Conservation (phyloP, 352 stramenopile species). For the Pythium apleroticum region DNA sequence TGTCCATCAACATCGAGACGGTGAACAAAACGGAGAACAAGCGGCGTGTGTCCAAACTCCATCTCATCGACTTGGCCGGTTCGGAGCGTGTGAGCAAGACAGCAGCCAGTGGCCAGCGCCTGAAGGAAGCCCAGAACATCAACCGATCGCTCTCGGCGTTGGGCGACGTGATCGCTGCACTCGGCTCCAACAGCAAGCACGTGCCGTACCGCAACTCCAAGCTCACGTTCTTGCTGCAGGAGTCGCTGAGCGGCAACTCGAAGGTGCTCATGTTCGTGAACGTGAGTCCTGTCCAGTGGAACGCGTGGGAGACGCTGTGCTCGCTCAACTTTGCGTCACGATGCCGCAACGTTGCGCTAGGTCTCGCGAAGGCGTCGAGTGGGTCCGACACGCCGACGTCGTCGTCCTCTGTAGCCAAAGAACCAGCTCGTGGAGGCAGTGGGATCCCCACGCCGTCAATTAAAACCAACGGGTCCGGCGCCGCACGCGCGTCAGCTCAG, state of each 20-base stretch:
- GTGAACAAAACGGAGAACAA: constrained; percentile 44
- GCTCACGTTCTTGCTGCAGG: constrained; percentile 89
- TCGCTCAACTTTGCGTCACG: constrained; percentile 90
- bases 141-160: constrained; percentile 94
- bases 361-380: constrained; percentile 64
- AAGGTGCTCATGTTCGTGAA: constrained; percentile 90
- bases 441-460: not conserved
- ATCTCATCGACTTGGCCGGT: constrained; percentile 89
- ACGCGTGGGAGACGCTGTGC: constrained; percentile 87
- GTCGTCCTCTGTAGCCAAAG: constrained; percentile 15
- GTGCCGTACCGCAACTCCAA: constrained; percentile 97
- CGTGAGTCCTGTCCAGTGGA: constrained; percentile 86
- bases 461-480: not conserved
- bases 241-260: constrained; percentile 76
- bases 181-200: constrained; percentile 87
- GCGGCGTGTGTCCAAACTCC: constrained; percentile 63
- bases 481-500: not conserved
- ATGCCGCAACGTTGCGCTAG: constrained; percentile 87
- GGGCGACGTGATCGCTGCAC: constrained; percentile 94
- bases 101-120: constrained; percentile 85
- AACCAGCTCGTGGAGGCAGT: constrained; percentile 8
- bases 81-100: constrained; percentile 90
- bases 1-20: constrained; percentile 83
- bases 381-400: constrained; percentile 12
- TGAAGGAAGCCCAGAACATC: constrained; percentile 97